Conservation (phyloP, 495 filamentous ascomycete genomes). For the Penicillium robsamsonii region DNA sequence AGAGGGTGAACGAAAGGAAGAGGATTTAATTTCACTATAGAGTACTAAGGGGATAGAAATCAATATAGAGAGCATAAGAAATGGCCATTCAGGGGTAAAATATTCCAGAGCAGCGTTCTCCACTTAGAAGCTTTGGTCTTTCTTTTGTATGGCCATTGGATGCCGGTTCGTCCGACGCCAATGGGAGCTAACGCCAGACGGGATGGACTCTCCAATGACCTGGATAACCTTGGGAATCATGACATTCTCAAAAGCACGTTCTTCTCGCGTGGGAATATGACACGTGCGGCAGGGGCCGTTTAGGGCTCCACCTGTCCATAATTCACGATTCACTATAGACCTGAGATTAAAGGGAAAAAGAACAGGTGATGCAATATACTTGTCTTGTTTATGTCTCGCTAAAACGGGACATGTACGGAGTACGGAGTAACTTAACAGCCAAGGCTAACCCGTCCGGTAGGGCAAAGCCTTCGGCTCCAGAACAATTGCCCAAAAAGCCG, state of each 20-base stretch:
- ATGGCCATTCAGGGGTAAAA: slow-evolving; percentile 31
- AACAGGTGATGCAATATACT: too few relatives aligned
- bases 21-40: slow-evolving; percentile 6
- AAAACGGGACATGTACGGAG: background rate
- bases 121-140: slow-evolving; percentile 24
- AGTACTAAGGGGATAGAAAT: background rate
- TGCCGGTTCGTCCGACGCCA: slow-evolving; percentile 19
- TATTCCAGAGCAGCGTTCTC: slow-evolving; percentile 12
- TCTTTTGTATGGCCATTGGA: slow-evolving; percentile 2
- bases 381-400: too few relatives aligned
- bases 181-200: slow-evolving; percentile 18
- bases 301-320: background rate
- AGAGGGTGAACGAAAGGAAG: slow-evolving; percentile 19
- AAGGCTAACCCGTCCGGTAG: background rate
- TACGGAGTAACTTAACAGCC: background rate
- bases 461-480: background rate
- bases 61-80: background rate
- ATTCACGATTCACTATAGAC: too few relatives aligned
- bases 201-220: slow-evolving; percentile 2
- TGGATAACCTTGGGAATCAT: too few relatives aligned
- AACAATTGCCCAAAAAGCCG: background rate
- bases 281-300: slow-evolving; percentile 19
- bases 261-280: background rate
- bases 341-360: too few relatives aligned
- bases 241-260: background rate